Evolutionary conservation across 768 basidiomycete genomes (phyloP), one percentile per base, ranked within the genome.

Genomic region (Naganishia randhawae): DNA sequence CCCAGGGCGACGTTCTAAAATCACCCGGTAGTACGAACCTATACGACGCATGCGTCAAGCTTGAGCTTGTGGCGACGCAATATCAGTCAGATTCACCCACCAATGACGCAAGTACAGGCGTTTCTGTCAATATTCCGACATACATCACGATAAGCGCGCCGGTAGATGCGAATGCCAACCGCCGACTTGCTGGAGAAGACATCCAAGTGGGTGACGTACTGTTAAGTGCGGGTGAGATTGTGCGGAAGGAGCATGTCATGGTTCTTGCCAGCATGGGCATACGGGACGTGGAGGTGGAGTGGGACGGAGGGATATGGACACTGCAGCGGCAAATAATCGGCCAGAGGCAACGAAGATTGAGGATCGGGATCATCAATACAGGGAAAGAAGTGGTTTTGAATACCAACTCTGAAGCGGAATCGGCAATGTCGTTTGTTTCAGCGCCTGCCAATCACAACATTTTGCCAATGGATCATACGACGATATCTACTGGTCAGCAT

Each of bases 151-250:
- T 67, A 10, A 48, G 17, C 1, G 27, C 53, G 0, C 66, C 66
- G 13, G 53, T 67, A 10, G n/a, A 53, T 1, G 14, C 25, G 17
- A 42, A 45, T n/a, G 48, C 66, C 3, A 67, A 67, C 16, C 66
- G 66, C 13, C 53, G 55, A 50, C 32, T 50, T 27, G 66, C 66
- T 10, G 66, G 66, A 29, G 66, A 67, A 57, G 66, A 67, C 55
- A 55, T 67, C 42, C 14, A 16, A 1, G 22, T 55, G 0, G 66
- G 66, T 6, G 66, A 48, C 22, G 29, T 42, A 3, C 41, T 67
- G 17, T 29, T 48, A 6, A 35, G 29, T 16, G 13, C 39, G 39
- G 54, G 42, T 22, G 48, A 55, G 2, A 42, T 33, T 8, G 41
- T 67, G 11, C 53, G 41, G n/a, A 42, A 41, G 52, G 66, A 55